phyloP scores from a whole-genome alignment of 257 asterid species.

The Scutellaria barbata region DNA sequence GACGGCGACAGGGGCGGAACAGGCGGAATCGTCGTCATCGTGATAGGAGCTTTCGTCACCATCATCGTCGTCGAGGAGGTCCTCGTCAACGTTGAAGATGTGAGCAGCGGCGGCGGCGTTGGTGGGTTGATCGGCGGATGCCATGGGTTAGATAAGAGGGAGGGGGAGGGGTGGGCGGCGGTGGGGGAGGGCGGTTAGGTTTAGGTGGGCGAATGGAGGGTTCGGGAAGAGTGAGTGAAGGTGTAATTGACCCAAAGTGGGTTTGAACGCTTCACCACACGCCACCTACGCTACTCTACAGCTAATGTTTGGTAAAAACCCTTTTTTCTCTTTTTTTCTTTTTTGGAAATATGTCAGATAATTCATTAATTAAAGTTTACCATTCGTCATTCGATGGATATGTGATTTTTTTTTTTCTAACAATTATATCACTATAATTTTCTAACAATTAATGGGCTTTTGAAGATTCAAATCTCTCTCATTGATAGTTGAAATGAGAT shows the following conservation, averaged over 20 bases:
- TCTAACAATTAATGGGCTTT: too few species aligned
- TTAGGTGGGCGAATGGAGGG: constrained; percentile 24
- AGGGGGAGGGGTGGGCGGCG: constrained; percentile 17
- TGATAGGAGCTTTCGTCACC: constrained; percentile 53
- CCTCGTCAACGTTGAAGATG: constrained; percentile 54
- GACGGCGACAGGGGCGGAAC: constrained; percentile 55
- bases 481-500: too few species aligned
- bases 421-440: too few species aligned
- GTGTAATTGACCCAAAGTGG: constrained; percentile 27
- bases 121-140: constrained; percentile 42
- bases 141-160: constrained; percentile 23
- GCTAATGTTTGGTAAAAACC: constrained; percentile 23
- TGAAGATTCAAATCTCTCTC: too few species aligned
- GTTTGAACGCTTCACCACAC: constrained; percentile 38
- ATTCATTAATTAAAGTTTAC: too few species aligned
- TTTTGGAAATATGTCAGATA: too few species aligned
- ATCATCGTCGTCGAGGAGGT: constrained; percentile 64
- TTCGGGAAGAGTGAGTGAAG: neutral
- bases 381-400: too few species aligned
- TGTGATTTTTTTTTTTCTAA: too few species aligned
- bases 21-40: constrained; percentile 71
- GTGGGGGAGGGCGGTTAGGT: constrained; percentile 29
- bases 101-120: constrained; percentile 21
- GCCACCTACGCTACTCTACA: constrained; percentile 33
- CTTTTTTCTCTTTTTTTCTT: too few species aligned